Conservation (phyloP, 768 basidiomycete species). For the Auriscalpium vulgare region DNA sequence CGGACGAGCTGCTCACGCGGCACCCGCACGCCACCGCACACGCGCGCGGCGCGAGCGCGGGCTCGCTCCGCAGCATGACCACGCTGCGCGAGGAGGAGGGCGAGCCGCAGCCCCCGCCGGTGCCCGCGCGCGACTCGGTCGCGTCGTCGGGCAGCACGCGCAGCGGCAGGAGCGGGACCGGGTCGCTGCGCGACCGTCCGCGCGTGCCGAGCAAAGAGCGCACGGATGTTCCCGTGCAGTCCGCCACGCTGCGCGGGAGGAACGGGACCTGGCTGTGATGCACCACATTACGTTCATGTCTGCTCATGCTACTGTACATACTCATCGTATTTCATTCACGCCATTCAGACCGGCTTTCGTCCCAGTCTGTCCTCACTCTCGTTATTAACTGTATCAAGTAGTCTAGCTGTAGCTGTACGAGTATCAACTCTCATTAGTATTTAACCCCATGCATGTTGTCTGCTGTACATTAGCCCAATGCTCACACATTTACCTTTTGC, state of each 20-base stretch:
- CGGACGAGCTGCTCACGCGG: conserved; percentile 52
- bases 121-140: conserved; percentile 11
- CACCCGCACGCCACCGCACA: conserved; percentile 28
- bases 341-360: background rate
- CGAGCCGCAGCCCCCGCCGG: conserved; percentile 1
- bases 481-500: background rate
- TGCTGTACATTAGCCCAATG: no score
- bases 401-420: no score
- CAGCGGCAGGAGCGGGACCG: conserved; percentile 1
- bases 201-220: background rate
- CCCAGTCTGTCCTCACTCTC: background rate
- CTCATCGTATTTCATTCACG: background rate
- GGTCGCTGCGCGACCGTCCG: background rate
- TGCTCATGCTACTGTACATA: background rate
- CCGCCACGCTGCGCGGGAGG: background rate
- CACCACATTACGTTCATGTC: no score
- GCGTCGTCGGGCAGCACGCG: conserved; percentile 6
- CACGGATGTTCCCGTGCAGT: background rate
- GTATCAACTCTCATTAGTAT: no score
- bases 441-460: no score
- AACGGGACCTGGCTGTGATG: background rate
- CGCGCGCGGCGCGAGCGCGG: conserved; percentile 39
- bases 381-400: background rate
- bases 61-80: conserved; percentile 52
- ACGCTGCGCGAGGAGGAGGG: conserved; percentile 49